Percentiles rank a stretch among this genome's conserved stretches.
phyloP scores from a whole-genome alignment of 2,329 filamentous ascomycete genomes.

The Scedosporium boydii region DNA sequence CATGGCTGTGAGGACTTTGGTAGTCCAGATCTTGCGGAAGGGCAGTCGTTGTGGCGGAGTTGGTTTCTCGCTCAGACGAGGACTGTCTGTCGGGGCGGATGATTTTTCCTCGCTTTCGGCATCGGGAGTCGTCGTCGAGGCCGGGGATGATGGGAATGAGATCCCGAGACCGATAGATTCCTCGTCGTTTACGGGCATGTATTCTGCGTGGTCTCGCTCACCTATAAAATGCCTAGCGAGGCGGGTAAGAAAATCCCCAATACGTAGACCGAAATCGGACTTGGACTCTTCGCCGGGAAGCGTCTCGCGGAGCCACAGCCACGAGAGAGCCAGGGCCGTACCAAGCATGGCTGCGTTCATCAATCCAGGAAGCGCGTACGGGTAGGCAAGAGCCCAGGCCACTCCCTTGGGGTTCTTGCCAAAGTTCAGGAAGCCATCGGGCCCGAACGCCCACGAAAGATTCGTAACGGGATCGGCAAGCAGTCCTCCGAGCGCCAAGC shows the following conservation, averaged over 20 bases:
- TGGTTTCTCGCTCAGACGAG: neutral
- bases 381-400: constrained; percentile 28
- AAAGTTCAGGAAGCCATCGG: constrained; percentile 23
- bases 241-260: constrained; percentile 9
- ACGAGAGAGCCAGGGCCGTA: constrained; percentile 20
- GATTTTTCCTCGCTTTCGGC: neutral
- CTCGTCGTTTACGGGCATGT: constrained; percentile 9
- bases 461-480: constrained; percentile 31
- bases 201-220: constrained; percentile 7
- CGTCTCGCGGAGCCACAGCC: constrained; percentile 26
- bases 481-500: constrained; percentile 31
- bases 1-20: constrained; percentile 22
- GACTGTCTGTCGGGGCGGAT: neutral
- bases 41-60: constrained; percentile 6
- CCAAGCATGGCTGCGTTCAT: constrained; percentile 26
- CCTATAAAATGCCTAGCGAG: constrained; percentile 9
- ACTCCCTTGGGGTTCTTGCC: constrained; percentile 12
- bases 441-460: constrained; percentile 27
- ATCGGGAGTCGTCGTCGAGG: neutral
- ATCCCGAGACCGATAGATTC: neutral
- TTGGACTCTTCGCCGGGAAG: constrained; percentile 21
- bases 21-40: constrained; percentile 18
- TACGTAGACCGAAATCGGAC: constrained; percentile 9
- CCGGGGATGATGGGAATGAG: neutral
- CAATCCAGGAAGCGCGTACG: constrained; percentile 32